Evolutionary conservation across 345 rosid genomes (phyloP).

Genomic region (Anastatica hierochuntica): DNA sequence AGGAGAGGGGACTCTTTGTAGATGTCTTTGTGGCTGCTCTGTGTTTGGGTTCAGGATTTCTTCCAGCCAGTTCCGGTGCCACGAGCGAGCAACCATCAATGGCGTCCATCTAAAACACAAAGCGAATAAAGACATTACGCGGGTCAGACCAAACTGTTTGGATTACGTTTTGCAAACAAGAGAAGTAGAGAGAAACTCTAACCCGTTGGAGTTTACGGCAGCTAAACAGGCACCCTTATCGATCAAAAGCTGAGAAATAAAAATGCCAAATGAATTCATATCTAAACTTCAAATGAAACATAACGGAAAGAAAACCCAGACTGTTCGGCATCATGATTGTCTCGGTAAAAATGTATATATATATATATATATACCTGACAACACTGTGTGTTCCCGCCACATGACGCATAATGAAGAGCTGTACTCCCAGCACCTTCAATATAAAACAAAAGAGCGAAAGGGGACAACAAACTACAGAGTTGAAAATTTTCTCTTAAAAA

Average conservation of each 20-base stretch:
- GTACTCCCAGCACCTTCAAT: slow-evolving; percentile 90
- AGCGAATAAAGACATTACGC: slow-evolving; percentile 1
- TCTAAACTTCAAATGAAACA: background rate
- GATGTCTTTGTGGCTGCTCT: slow-evolving; percentile 29
- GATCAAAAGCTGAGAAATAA: slow-evolving; percentile 58
- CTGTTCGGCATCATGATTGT: background rate
- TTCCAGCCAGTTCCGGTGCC: slow-evolving; percentile 80
- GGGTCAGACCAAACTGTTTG: background rate
- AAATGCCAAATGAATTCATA: background rate
- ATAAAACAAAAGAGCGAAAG: slow-evolving; percentile 2
- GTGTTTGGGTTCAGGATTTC: slow-evolving; percentile 46
- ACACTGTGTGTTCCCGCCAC: slow-evolving; percentile 90
- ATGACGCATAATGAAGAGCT: slow-evolving; percentile 91
- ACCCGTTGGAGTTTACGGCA: slow-evolving; percentile 77
- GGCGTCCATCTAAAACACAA: slow-evolving; percentile 68
- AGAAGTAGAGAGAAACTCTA: slow-evolving; percentile 1
- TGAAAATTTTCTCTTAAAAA: background rate
- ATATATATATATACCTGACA: slow-evolving; percentile 63
- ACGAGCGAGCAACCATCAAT: slow-evolving; percentile 84
- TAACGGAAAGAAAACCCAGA: background rate
- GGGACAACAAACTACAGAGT: slow-evolving; percentile 2
- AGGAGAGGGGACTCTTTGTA: slow-evolving; percentile 46
- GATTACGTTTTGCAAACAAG: background rate
- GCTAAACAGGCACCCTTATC: slow-evolving; percentile 66
- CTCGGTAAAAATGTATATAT: background rate